Evolutionary conservation across 2,329 filamentous ascomycete genomes (phyloP).

Genomic region (Fusarium vanettenii): DNA sequence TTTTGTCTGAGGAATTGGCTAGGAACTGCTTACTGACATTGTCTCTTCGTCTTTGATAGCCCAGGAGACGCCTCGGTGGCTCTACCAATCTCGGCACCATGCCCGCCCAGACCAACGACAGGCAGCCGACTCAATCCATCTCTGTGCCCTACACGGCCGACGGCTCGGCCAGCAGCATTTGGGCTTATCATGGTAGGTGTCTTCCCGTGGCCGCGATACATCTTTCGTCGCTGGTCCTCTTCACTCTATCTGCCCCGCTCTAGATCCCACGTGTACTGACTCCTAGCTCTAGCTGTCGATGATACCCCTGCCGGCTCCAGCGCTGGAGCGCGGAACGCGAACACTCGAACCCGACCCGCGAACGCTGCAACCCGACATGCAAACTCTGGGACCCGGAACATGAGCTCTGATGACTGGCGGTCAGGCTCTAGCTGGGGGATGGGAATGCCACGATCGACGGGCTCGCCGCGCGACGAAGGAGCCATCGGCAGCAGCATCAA

Average conservation of each 20-base stretch:
- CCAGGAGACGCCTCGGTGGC: background rate
- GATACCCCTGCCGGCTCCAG: constrained; percentile 72
- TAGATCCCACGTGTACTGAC: constrained; percentile 24
- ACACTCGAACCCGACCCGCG: constrained; percentile 65
- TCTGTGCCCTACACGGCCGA: constrained; percentile 53
- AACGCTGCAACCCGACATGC: constrained; percentile 62
- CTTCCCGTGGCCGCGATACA: constrained; percentile 58
- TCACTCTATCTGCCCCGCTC: background rate
- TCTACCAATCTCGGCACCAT: constrained; percentile 40
- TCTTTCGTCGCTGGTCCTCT: constrained; percentile 46
- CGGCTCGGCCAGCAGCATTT: constrained; percentile 50
- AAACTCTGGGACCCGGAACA: constrained; percentile 43
- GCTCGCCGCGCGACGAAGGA: background rate
- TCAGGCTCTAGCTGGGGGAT: background rate
- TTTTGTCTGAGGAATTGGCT: background rate
- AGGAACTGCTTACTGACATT: constrained; percentile 33
- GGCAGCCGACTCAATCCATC: constrained; percentile 43
- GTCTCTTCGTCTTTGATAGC: constrained; percentile 41
- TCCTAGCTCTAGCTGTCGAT: constrained; percentile 41
- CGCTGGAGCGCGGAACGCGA: constrained; percentile 67
- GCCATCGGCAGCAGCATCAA: background rate
- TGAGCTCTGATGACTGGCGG: background rate
- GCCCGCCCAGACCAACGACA: constrained; percentile 48
- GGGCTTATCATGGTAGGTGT: constrained; percentile 57
- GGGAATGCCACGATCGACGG: background rate